Conservation (phyloP, 305 asterid genomes). For the Fraxinus platypoda region DNA sequence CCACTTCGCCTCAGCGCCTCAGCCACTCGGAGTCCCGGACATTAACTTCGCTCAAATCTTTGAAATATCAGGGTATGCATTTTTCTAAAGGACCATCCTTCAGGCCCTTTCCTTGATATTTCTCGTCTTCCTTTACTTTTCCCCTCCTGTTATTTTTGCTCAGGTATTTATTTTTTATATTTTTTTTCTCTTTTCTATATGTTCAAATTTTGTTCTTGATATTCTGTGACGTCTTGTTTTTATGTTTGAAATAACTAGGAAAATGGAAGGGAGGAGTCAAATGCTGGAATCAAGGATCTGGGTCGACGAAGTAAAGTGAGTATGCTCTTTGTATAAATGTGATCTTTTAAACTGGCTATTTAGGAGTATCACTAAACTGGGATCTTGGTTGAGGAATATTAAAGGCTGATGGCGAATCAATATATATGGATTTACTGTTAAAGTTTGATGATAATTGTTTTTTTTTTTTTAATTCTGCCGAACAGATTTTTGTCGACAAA, state of each 20-base stretch:
- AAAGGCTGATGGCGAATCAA: not conserved
- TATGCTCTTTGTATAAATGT: conserved; percentile 12
- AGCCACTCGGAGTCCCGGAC: no score
- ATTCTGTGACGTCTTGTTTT: conserved; percentile 14
- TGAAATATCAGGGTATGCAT: no score
- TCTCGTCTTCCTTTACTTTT: conserved; percentile 31
- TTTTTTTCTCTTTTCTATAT: not conserved
- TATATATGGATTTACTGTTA: not conserved
- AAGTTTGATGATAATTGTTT: conserved; percentile 12
- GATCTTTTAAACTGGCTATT: not conserved
- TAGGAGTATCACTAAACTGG: not conserved
- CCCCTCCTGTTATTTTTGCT: conserved; percentile 38
- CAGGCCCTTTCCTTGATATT: conserved; percentile 26
- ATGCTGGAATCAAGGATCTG: conserved; percentile 50
- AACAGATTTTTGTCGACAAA: conserved; percentile 63
- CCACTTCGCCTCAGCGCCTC: no score
- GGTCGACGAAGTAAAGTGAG: conserved; percentile 84
- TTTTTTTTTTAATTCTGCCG: conserved; percentile 2
- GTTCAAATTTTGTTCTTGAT: conserved; percentile 11
- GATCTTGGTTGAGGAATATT: not conserved
- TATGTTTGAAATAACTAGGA: conserved; percentile 30
- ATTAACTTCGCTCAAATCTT: no score
- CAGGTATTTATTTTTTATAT: conserved; percentile 32
- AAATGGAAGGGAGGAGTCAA: conserved; percentile 44
- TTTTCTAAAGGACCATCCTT: no score